Percentiles rank a stretch among this genome's conserved stretches.
Conservation (phyloP, 441 rosid genomes). For the Eutrema salsugineum region DNA sequence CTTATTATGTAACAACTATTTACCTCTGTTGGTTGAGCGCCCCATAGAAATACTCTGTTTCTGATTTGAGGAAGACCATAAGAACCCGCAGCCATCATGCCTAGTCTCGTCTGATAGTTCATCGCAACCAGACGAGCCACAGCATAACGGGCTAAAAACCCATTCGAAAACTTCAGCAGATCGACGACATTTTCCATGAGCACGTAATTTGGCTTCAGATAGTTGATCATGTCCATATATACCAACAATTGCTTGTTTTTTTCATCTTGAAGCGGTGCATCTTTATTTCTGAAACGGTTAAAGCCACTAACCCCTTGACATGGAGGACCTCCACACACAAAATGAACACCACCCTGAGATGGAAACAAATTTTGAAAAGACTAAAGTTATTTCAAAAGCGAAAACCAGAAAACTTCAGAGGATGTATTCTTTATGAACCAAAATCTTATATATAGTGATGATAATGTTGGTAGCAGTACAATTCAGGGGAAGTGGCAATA, state of each 20-base stretch:
- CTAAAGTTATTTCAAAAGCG: not conserved
- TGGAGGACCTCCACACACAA: slow-evolving; percentile 44
- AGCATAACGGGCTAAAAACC: slow-evolving; percentile 32
- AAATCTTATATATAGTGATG: not conserved
- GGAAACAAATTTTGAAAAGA: not conserved
- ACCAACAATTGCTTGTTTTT: slow-evolving; percentile 38
- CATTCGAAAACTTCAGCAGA: slow-evolving; percentile 28
- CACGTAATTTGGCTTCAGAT: slow-evolving; percentile 33
- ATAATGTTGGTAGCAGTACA: not conserved
- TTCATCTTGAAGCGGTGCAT: slow-evolving; percentile 32
- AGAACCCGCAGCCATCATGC: slow-evolving; percentile 36
- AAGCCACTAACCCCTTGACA: slow-evolving; percentile 45
- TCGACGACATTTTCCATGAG: slow-evolving; percentile 46
- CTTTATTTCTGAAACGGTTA: slow-evolving; percentile 33
- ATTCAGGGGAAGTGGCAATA: no score
- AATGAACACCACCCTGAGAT: slow-evolving; percentile 19
- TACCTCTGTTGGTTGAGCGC: slow-evolving; percentile 30
- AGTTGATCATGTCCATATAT: slow-evolving; percentile 33
- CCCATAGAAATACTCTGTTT: slow-evolving; percentile 38
- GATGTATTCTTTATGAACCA: not conserved
- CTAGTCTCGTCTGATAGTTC: slow-evolving; percentile 36
- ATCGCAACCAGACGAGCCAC: slow-evolving; percentile 35
- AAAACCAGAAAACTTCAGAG: not conserved
- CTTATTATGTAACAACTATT: not conserved
- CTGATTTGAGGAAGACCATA: slow-evolving; percentile 40